These are phyloP conservation scores for Verbena officinalis DNA, from an alignment of 257 asterid species.

Conservation along the genomic window DNA sequence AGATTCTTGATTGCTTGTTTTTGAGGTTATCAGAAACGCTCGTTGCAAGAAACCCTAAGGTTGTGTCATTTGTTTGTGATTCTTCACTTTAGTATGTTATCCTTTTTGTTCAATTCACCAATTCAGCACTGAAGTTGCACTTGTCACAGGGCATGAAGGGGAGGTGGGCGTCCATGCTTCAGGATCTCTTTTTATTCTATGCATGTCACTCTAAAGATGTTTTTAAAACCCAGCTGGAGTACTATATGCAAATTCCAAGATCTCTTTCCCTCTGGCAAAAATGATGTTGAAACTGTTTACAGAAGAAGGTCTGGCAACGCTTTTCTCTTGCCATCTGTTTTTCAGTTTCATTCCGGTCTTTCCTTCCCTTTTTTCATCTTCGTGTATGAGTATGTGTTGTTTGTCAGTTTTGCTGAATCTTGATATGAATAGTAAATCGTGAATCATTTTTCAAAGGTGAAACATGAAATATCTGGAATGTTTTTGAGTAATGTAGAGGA, in stretches of 20 bases:
- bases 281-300: constrained; percentile 60
- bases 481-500: constrained; percentile 11
- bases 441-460: constrained; percentile 9
- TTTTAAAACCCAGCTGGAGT: constrained; percentile 60
- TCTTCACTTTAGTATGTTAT: constrained; percentile 15
- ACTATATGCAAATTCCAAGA: constrained; percentile 55
- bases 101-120: constrained; percentile 11
- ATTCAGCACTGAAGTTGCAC: constrained; percentile 21
- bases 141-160: constrained; percentile 61
- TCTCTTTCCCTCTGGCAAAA: constrained; percentile 40
- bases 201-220: constrained; percentile 52
- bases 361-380: constrained; percentile 4
- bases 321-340: neutral
- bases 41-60: constrained; percentile 44
- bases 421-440: constrained; percentile 10
- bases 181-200: constrained; percentile 68
- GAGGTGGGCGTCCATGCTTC: constrained; percentile 56
- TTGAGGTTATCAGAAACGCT: constrained; percentile 68
- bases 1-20: constrained; percentile 64
- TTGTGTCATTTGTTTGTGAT: constrained; percentile 54
- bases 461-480: constrained; percentile 7
- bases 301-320: constrained; percentile 66
- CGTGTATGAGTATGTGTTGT: neutral
- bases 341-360: constrained; percentile 16
- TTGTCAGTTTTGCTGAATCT: constrained; percentile 19